Evolutionary conservation across 192 early-diverging fungal species (phyloP), one percentile per base, ranked within the genome.

Genomic region (Podila horticola): DNA sequence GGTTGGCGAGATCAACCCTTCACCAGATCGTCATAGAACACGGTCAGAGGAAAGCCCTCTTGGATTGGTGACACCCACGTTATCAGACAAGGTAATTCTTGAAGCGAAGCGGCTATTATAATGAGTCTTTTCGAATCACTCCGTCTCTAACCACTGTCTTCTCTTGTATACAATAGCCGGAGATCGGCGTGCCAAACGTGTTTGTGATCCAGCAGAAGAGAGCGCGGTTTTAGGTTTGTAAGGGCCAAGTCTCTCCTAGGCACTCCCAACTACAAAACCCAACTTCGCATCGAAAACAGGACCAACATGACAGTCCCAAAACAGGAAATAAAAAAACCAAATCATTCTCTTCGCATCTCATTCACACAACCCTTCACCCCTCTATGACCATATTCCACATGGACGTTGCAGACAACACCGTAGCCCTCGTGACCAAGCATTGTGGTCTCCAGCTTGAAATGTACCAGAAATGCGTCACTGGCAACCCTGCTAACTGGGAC

Each of bases 181-280:
- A 91, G 66, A 73, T 91, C 13, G 90, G 90, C 26, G 90, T 91
- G 12, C 90, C 90, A 7, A 85, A 91, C 69, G 84, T 91, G 22
- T 82, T 82, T 61, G 66, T 82, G n/a, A 90, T 90, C 58, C 83
- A 89, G 45, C 72, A 87, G 17, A 86, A 86, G 65, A 26, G 75
- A 62, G 66, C 75, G 9, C 38, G 70, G n/a, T 64, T 66, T 24
- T 72, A 52, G n/a, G 38, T 55, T 55, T 55, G 24, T 2, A 10
- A 41, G 2, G 38, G 13, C 8, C 41, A 15, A 4, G n/a, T n/a
- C 5, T 20, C 9, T 2, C 51, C 52, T 26, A n/a, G n/a, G 52
- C 20, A 1, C 17, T 2, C 49, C 17, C 34, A 55, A n/a, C 20
- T 55, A 55, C 19, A 24, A 11, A 5, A n/a, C 24, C 52, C 52